Conservation (phyloP, 78 protist genomes). For the Guillardia theta region DNA sequence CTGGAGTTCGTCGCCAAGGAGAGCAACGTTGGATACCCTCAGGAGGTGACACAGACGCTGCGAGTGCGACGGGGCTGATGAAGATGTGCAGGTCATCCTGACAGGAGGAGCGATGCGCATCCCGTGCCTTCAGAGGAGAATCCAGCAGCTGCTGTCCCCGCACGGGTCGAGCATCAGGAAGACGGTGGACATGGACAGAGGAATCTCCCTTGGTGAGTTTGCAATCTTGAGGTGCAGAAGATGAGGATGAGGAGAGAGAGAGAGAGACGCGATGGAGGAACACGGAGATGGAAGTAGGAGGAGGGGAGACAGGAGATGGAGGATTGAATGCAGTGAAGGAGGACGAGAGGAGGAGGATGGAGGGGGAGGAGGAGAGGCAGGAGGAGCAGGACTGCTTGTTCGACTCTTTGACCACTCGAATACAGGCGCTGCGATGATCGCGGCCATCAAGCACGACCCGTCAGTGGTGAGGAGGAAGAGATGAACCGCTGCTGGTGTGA, state of each 20-base stretch:
- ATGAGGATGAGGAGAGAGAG: no score
- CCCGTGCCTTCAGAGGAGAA: neutral
- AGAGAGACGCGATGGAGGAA: no score
- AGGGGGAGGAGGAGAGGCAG: neutral
- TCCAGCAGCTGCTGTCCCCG: neutral
- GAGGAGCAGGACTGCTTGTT: neutral
- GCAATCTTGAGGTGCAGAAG: neutral
- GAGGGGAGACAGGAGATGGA: neutral
- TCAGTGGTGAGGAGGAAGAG: neutral
- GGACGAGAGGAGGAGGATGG: neutral
- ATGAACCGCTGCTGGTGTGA: no score
- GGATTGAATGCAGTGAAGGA: neutral
- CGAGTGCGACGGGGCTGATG: no score
- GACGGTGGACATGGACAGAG: slow-evolving; percentile 2
- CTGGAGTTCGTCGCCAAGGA: neutral
- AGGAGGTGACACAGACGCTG: no score
- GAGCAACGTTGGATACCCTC: neutral
- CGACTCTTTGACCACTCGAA: no score
- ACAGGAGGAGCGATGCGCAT: neutral
- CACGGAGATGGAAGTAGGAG: neutral
- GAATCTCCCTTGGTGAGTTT: neutral
- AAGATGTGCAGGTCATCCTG: no score
- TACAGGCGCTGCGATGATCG: neutral
- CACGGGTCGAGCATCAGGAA: neutral
- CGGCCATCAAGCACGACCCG: neutral